These are phyloP conservation scores for Coniochaeta hoffmannii DNA, from an alignment of 2,329 filamentous ascomycete species.

Conservation along the genomic window DNA sequence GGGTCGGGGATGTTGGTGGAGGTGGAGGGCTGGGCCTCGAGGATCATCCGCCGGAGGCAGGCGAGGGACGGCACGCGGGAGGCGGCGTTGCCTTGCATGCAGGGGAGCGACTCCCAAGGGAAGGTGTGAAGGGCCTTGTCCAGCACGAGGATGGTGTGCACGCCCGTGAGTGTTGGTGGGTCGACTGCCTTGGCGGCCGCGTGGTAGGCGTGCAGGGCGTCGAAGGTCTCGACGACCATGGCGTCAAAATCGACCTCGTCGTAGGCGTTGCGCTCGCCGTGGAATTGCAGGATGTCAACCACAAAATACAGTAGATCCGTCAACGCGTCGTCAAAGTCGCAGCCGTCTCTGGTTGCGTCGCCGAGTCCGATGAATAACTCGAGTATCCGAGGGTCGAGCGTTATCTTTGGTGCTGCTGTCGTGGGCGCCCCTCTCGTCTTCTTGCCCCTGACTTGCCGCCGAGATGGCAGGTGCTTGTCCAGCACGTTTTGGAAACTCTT, in stretches of 20 bases:
- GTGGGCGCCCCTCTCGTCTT: constrained; percentile 35
- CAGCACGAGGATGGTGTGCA: constrained; percentile 80
- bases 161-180: constrained; percentile 30
- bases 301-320: constrained; percentile 93
- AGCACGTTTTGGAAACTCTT: constrained; percentile 71
- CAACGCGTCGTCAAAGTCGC: constrained; percentile 80
- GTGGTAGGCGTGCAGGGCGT: constrained; percentile 77
- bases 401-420: constrained; percentile 26
- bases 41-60: constrained; percentile 68
- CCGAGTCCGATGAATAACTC: constrained; percentile 86
- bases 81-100: constrained; percentile 69
- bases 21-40: constrained; percentile 35
- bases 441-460: constrained; percentile 54
- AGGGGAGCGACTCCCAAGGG: constrained; percentile 93
- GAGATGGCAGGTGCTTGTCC: constrained; percentile 78
- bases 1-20: constrained; percentile 11
- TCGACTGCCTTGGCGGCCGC: constrained; percentile 33
- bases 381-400: constrained; percentile 57
- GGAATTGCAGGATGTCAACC: constrained; percentile 92
- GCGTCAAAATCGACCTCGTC: constrained; percentile 94
- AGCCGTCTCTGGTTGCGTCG: constrained; percentile 57
- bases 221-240: constrained; percentile 82
- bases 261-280: constrained; percentile 92
- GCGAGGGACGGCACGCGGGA: constrained; percentile 84
- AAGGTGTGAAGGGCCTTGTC: constrained; percentile 88